phyloP scores from a whole-genome alignment of 2,329 filamentous ascomycete species.

The Claviceps sp. region DNA sequence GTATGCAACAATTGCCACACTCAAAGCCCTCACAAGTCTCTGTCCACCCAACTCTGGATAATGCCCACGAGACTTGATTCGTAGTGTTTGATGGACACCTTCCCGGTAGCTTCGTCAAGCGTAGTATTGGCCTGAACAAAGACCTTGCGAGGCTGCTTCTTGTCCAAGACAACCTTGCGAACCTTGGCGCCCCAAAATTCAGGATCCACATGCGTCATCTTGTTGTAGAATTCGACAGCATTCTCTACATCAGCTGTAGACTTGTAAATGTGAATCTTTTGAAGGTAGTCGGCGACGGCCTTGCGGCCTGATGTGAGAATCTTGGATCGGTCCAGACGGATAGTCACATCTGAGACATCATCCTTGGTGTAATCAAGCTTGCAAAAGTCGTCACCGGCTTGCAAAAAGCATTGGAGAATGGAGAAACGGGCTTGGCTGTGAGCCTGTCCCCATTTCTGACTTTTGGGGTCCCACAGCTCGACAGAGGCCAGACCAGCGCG shows the following conservation, averaged over 20 bases:
- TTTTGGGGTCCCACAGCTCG: slow-evolving; percentile 91
- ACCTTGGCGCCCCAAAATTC: slow-evolving; percentile 77
- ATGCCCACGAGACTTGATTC: slow-evolving; percentile 69
- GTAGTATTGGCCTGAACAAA: slow-evolving; percentile 91
- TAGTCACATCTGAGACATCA: slow-evolving; percentile 67
- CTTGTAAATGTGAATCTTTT: slow-evolving; percentile 89
- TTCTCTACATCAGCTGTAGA: slow-evolving; percentile 69
- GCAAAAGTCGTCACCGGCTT: slow-evolving; percentile 78
- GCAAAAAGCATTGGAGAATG: slow-evolving; percentile 73
- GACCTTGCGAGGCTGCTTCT: slow-evolving; percentile 75
- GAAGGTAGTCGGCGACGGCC: slow-evolving; percentile 75
- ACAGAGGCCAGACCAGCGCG: slow-evolving; percentile 78
- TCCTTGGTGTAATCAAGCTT: slow-evolving; percentile 60
- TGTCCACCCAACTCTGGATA: slow-evolving; percentile 68
- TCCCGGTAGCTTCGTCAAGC: slow-evolving; percentile 51
- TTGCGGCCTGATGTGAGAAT: slow-evolving; percentile 72
- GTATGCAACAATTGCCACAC: background rate
- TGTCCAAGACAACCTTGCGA: slow-evolving; percentile 58
- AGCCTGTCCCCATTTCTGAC: slow-evolving; percentile 80
- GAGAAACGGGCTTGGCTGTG: slow-evolving; percentile 87
- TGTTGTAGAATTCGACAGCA: slow-evolving; percentile 67
- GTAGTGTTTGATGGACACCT: slow-evolving; percentile 73
- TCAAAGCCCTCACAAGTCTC: slow-evolving; percentile 26
- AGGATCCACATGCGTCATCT: slow-evolving; percentile 68
- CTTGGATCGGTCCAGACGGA: slow-evolving; percentile 72